Evolutionary conservation across 257 asterid genomes (phyloP), one percentile per base, ranked within the genome.

Genomic region (Penstemon davidsonii): DNA sequence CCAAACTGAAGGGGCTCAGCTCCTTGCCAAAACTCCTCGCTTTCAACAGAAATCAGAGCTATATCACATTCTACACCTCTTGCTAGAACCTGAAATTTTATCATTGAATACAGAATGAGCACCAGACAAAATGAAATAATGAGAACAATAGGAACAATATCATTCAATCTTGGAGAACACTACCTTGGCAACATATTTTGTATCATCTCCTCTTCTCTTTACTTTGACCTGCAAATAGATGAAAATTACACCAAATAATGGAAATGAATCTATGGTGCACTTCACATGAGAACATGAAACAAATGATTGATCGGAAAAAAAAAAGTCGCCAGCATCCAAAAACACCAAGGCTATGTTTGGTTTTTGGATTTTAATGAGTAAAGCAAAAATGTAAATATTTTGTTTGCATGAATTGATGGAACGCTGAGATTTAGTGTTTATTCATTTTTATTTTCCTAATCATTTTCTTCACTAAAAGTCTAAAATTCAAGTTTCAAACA

Each of bases 171-270:
- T 62, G 53, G 57, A 64, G 60, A 79, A 67, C 62, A 70, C 64
- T 84, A 90, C 97, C 97, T 88, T 88, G 69, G 97, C 97, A 76
- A 82, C 95, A 79, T 86, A 90, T 73, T 90, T 90, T 52, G 86
- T 90, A 72, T 88, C 96, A 72, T 90, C 96, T 37, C 97, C 97
- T 82, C 96, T 79, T 82, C 88, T 84, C 80, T 90, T 90, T 53
- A 90, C 96, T 80, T 90, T 90, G 81, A 90, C 88, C 97, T 90
- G 90, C 72, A 79, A 77, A 64, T 73, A 75, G 73, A 71, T 56
- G 57, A 62, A 69, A 71, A 13, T 65, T 63, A 43, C 38, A 71
- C 68, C 46, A 67, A 71, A 52, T 58, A 53, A 55, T 68, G 39
- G 62, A 55, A 74, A 69, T 65, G 79, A 55, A 60, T 11, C 25